These are phyloP conservation scores for Telopea speciosissima DNA, from an alignment of 177 flowering plant species.

Conservation along the genomic window DNA sequence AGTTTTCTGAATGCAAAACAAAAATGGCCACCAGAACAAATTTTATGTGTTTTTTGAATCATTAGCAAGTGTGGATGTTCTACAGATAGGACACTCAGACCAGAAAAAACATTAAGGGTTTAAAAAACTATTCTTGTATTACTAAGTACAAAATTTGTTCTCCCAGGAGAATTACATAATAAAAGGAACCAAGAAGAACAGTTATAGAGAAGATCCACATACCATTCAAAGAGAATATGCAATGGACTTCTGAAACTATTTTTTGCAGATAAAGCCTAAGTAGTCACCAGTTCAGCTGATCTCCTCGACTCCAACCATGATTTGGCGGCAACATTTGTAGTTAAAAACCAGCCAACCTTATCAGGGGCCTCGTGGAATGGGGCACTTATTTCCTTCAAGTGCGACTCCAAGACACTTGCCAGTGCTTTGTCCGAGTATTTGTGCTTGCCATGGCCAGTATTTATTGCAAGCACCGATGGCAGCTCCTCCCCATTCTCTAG, in stretches of 20 bases:
- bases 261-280: slow-evolving; percentile 13
- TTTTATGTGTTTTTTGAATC: too few relatives aligned
- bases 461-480: slow-evolving; percentile 80
- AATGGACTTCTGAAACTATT: neutral
- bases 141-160: too few relatives aligned
- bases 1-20: too few relatives aligned
- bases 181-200: neutral
- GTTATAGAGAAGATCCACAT: neutral
- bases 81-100: too few relatives aligned
- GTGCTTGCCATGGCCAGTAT: slow-evolving; percentile 90
- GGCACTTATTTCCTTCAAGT: slow-evolving; percentile 69
- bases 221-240: slow-evolving; percentile 1
- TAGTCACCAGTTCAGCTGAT: slow-evolving; percentile 37
- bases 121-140: too few relatives aligned
- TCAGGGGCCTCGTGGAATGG: slow-evolving; percentile 87
- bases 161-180: too few relatives aligned
- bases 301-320: slow-evolving; percentile 75
- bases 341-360: slow-evolving; percentile 82
- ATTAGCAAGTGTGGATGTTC: too few relatives aligned
- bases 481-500: slow-evolving; percentile 70
- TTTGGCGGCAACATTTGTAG: slow-evolving; percentile 62
- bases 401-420: slow-evolving; percentile 61
- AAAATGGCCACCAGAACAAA: too few relatives aligned
- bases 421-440: slow-evolving; percentile 65
- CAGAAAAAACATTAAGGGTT: too few relatives aligned